These are phyloP conservation scores for Buxus sempervirens DNA, from an alignment of 164 flowering plant species.

Conservation along the genomic window DNA sequence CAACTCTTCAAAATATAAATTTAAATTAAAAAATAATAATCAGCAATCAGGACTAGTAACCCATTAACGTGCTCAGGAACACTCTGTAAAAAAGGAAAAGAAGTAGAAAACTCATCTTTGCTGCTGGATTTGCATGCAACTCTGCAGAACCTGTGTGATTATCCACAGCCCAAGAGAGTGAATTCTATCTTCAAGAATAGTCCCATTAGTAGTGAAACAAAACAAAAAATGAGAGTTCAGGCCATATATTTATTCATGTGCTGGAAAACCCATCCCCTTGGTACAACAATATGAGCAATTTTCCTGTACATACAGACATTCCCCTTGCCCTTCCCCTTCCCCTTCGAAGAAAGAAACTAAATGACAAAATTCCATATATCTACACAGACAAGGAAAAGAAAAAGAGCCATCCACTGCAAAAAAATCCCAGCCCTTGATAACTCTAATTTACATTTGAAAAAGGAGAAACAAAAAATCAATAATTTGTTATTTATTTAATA, in stretches of 20 bases:
- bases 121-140: too few relatives aligned
- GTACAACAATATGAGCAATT: slow-evolving; percentile 35
- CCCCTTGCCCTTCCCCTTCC: slow-evolving; percentile 12
- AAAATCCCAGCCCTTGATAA: slow-evolving; percentile 26
- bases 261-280: slow-evolving; percentile 15
- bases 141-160: too few relatives aligned
- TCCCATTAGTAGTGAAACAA: background rate
- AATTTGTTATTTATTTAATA: slow-evolving; percentile 7
- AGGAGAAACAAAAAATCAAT: background rate
- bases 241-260: slow-evolving; percentile 13
- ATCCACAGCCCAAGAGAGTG: background rate
- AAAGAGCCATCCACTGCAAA: slow-evolving; percentile 13
- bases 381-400: slow-evolving; percentile 21
- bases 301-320: slow-evolving; percentile 39
- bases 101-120: too few relatives aligned
- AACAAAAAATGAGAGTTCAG: background rate
- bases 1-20: too few relatives aligned
- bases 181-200: background rate
- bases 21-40: too few relatives aligned
- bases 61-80: too few relatives aligned
- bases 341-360: slow-evolving; percentile 15
- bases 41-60: too few relatives aligned
- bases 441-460: slow-evolving; percentile 15
- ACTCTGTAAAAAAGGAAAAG: too few relatives aligned
- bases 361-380: slow-evolving; percentile 34